phyloP scores from a whole-genome alignment of 78 protist species.

The Creolimax fragrantissima region DNA sequence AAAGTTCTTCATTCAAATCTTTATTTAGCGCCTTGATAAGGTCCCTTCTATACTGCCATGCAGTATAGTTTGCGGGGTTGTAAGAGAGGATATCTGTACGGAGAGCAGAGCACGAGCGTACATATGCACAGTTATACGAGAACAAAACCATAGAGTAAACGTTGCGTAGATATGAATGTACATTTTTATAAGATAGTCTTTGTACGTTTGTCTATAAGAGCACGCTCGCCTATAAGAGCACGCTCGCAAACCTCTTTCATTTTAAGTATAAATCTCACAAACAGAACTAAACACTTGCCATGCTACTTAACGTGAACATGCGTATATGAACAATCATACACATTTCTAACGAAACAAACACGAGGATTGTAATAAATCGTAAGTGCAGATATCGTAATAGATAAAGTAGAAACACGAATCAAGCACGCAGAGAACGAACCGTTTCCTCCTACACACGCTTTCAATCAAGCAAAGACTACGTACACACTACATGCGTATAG shows the following conservation, averaged over 20 bases:
- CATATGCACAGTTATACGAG: background rate
- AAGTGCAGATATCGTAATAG: background rate
- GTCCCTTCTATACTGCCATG: conserved; percentile 44
- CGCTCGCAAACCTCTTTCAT: background rate
- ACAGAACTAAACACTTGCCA: background rate
- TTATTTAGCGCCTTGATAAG: conserved; percentile 37
- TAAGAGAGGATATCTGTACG: conserved; percentile 53
- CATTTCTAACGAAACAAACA: background rate
- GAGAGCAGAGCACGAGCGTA: background rate
- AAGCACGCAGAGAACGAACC: background rate
- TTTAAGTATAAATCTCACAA: background rate
- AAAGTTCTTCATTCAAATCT: conserved; percentile 47
- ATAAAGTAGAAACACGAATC: background rate
- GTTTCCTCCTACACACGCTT: background rate
- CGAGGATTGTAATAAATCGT: background rate
- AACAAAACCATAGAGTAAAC: background rate
- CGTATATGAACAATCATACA: background rate
- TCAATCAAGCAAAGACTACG: background rate
- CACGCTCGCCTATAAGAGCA: background rate
- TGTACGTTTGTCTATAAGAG: background rate
- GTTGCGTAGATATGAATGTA: background rate
- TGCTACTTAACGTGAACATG: background rate
- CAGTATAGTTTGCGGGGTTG: conserved; percentile 26
- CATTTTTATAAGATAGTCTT: background rate
- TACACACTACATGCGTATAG: background rate